Percentiles rank a stretch among this genome's conserved stretches.
phyloP scores from a whole-genome alignment of 768 basidiomycete genomes.

The Amanita rimosa region DNA sequence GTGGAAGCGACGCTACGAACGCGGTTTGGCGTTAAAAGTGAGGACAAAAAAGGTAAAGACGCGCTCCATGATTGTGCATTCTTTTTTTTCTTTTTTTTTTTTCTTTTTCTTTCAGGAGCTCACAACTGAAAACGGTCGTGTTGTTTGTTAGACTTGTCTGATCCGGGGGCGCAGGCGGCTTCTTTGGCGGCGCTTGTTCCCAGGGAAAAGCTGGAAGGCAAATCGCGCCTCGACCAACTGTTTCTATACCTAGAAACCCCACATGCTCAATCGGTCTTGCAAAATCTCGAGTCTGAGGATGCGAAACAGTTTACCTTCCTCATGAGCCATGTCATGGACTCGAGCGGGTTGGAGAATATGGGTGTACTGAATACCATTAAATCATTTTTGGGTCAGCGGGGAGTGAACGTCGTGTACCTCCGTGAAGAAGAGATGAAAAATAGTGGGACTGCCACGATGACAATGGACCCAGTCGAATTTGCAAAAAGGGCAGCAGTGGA shows the following conservation, averaged over 20 bases:
- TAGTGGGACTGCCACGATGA: not conserved
- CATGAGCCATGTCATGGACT: constrained; percentile 2
- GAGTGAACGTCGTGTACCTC: not conserved
- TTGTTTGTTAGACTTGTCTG: not conserved
- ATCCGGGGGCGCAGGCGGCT: not conserved
- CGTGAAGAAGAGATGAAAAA: not conserved
- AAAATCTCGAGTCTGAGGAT: not conserved
- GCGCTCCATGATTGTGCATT: too few relatives aligned
- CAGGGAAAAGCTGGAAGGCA: not conserved
- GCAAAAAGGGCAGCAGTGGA: constrained; percentile 1
- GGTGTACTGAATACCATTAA: not conserved
- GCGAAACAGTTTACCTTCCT: not conserved
- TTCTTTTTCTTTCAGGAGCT: not conserved
- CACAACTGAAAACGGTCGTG: not conserved
- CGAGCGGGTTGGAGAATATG: not conserved
- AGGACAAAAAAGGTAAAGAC: not conserved
- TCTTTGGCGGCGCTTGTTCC: not conserved
- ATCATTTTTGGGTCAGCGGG: not conserved
- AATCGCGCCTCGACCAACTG: constrained; percentile 1
- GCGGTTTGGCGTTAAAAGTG: not conserved
- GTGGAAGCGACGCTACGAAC: not conserved
- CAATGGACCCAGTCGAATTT: not conserved
- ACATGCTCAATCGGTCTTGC: not conserved
- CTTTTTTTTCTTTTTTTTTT: too few relatives aligned
- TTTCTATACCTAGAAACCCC: constrained; percentile 1